Percentiles rank a stretch among this genome's conserved stretches.
phyloP scores from a whole-genome alignment of 306 rosid genomes.

The Hippophae tibetana region DNA sequence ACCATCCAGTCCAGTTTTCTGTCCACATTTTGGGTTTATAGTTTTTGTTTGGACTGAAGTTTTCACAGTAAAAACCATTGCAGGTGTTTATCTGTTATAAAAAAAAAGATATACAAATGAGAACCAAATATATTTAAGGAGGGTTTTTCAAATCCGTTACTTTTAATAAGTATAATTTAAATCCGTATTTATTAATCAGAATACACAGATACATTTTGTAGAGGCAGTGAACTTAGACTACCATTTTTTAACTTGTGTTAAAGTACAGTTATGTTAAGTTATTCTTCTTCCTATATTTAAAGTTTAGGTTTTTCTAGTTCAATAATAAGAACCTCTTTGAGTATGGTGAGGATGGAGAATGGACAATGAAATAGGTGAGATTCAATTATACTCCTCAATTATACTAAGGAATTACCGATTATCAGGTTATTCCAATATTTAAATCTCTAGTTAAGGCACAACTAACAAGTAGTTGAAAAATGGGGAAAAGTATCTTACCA shows the following conservation, averaged over 20 bases:
- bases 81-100: slow-evolving; percentile 75
- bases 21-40: slow-evolving; percentile 95
- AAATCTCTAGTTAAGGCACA: not conserved
- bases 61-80: slow-evolving; percentile 87
- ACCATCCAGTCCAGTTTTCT: slow-evolving; percentile 96
- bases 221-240: too few relatives aligned
- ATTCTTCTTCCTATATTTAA: too few relatives aligned
- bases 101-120: slow-evolving; percentile 8
- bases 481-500: slow-evolving; percentile 35
- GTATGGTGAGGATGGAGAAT: not conserved
- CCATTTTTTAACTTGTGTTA: too few relatives aligned
- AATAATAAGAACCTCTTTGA: not conserved
- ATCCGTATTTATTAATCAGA: too few relatives aligned
- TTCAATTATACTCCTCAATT: too few relatives aligned
- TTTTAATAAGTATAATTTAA: too few relatives aligned
- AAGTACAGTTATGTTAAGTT: too few relatives aligned
- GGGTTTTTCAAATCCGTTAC: not conserved
- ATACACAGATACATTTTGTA: too few relatives aligned
- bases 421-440: too few relatives aligned
- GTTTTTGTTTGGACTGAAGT: slow-evolving; percentile 55
- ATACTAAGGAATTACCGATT: too few relatives aligned
- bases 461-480: not conserved
- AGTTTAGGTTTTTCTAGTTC: not conserved
- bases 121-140: slow-evolving; percentile 5
- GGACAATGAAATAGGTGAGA: too few relatives aligned